Evolutionary conservation across 768 basidiomycete genomes (phyloP).

Genomic region (Russula sp.): DNA sequence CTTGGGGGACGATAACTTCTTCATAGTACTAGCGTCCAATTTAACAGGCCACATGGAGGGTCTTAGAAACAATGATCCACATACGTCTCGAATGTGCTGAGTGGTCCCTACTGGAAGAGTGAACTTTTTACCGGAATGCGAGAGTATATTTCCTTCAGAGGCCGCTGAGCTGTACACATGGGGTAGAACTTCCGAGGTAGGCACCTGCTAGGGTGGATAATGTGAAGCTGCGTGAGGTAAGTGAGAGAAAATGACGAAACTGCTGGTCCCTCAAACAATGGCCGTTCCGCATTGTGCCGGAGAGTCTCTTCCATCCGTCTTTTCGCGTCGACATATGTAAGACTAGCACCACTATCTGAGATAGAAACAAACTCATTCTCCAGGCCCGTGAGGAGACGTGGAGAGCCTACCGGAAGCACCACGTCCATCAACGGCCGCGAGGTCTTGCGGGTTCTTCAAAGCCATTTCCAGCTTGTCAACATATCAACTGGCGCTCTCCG

Average conservation of each 20-base stretch:
- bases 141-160: conserved; percentile 55
- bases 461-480: conserved; percentile 12
- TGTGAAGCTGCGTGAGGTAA: neutral
- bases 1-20: conserved; percentile 85
- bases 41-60: neutral
- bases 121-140: conserved; percentile 69
- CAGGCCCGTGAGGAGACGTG: neutral
- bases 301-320: conserved; percentile 56
- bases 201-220: conserved; percentile 33
- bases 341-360: conserved; percentile 4
- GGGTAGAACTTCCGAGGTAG: conserved; percentile 59
- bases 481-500: conserved; percentile 1
- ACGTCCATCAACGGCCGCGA: neutral
- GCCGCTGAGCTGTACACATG: conserved; percentile 79
- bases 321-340: conserved; percentile 32
- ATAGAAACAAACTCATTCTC: neutral
- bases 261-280: conserved; percentile 50
- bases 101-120: conserved; percentile 78
- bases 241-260: conserved; percentile 31
- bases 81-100: conserved; percentile 58
- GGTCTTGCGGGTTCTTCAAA: neutral
- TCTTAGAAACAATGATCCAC: conserved; percentile 7
- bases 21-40: conserved; percentile 40
- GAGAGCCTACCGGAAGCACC: neutral
- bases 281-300: conserved; percentile 53